Percentiles rank a stretch among this genome's conserved stretches.
phyloP scores from a whole-genome alignment of 1,284 basidiomycete genomes.

The Trametes polyzona region DNA sequence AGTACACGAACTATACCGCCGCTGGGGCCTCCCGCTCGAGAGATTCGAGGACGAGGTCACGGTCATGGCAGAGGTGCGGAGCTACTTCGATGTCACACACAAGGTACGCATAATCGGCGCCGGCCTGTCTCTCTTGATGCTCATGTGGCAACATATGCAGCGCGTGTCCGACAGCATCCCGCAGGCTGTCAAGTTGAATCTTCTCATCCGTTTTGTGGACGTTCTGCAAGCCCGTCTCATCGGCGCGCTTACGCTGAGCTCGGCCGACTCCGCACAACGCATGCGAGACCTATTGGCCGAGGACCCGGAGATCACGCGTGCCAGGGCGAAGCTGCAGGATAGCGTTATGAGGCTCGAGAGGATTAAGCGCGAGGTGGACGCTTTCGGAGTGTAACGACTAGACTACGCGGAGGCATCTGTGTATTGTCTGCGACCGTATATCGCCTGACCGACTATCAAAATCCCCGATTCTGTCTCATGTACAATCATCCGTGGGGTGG shows the following conservation, averaged over 20 bases:
- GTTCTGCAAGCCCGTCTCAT: conserved; percentile 46
- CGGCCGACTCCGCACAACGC: conserved; percentile 28
- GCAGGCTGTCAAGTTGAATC: conserved; percentile 51
- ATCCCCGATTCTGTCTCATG: too few species aligned
- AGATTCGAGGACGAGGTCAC: conserved; percentile 26
- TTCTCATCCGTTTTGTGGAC: conserved; percentile 46
- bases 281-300: conserved; percentile 47
- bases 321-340: conserved; percentile 37
- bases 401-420: too few species aligned
- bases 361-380: conserved; percentile 41
- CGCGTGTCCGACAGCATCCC: conserved; percentile 59
- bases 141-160: conserved; percentile 34
- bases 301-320: conserved; percentile 41
- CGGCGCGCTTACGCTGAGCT: conserved; percentile 34
- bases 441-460: neutral
- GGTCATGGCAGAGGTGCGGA: conserved; percentile 34
- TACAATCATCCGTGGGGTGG: too few species aligned
- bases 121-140: neutral
- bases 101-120: conserved; percentile 19
- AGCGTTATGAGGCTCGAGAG: conserved; percentile 35
- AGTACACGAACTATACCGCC: conserved; percentile 9
- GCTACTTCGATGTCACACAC: conserved; percentile 35
- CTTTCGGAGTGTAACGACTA: conserved; percentile 22
- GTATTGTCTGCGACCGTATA: too few species aligned
- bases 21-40: conserved; percentile 15